These are phyloP conservation scores for Solanum chaucha DNA, from an alignment of 257 asterid species.

Conservation along the genomic window DNA sequence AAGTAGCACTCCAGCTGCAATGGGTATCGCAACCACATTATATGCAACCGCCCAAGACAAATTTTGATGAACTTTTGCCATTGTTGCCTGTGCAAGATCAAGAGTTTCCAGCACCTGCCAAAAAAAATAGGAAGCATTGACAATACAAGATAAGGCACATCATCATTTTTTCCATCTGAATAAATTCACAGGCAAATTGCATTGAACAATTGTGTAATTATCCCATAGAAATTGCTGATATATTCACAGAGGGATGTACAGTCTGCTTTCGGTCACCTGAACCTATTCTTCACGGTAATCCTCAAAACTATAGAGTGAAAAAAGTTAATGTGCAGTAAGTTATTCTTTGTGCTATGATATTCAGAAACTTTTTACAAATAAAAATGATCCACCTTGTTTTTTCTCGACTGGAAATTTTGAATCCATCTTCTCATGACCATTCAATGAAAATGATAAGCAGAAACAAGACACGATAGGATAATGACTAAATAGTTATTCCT, in stretches of 20 bases:
- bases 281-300: not conserved
- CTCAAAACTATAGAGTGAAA: not conserved
- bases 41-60: slow-evolving; percentile 93
- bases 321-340: not conserved
- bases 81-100: slow-evolving; percentile 83
- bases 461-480: not conserved
- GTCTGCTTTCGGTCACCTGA: not conserved
- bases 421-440: not conserved
- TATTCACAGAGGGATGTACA: not conserved
- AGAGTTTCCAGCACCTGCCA: slow-evolving; percentile 81
- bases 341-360: not conserved
- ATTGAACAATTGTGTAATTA: not conserved
- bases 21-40: slow-evolving; percentile 73
- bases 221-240: not conserved
- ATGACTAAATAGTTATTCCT: not conserved
- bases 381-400: not conserved
- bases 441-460: not conserved
- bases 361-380: not conserved
- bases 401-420: not conserved
- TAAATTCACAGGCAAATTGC: not conserved
- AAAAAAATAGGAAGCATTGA: slow-evolving; percentile 2
- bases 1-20: slow-evolving; percentile 89
- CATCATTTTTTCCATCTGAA: not conserved
- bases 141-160: not conserved
- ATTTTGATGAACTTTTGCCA: slow-evolving; percentile 88